Base-by-base conservation (phyloP, 1,139 yeast species). In the Wickerhamomyces sp. region DNA sequence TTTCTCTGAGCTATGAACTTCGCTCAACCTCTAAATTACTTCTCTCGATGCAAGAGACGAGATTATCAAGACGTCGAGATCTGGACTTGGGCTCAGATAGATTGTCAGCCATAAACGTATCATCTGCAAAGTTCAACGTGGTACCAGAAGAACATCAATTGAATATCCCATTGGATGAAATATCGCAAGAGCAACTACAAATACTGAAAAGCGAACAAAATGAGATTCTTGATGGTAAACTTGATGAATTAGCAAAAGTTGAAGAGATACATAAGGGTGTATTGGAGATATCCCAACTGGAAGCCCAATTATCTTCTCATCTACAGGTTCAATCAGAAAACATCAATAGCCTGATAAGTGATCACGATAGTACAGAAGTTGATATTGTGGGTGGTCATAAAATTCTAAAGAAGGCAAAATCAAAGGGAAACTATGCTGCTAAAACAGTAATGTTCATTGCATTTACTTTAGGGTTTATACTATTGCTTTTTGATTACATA, bases 351-450 rank as follows among this genome's bases (percentile, higher is more conserved):
- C 67, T 92, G 45, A 63, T 81, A 42, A 85, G 82, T 41, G 83
- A 81, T 46, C 94, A 87, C 44, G 81, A 78, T 42, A 78, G 77
- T 47, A 78, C 89, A 1, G 78, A 81, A 39, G 54, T 73, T 5
- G 90, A 90, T 51, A 78, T 92, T 25, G 64, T 65, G 17, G 68
- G 75, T 58, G 97, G 97, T 24, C 90, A 90, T 60, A 71, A 73
- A 48, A 82, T 81, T 43, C 68, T 92, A 48, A 72, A 72, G 37
- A 76, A 74, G 47, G 96, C 97, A 1, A 81, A 86, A 31, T 70
- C 70, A 35, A 68, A 82, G 36, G 85, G 88, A 46, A 81, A 86
- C 41, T 70, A 76, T 39, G 80, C 90, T 1, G 85, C 95, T 1
- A 77, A 76, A 51, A 63, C 83, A 52, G 73, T 87, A 33, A 76